These are phyloP conservation scores for Apocynum venetum DNA, from an alignment of 257 asterid genomes.

Conservation along the genomic window DNA sequence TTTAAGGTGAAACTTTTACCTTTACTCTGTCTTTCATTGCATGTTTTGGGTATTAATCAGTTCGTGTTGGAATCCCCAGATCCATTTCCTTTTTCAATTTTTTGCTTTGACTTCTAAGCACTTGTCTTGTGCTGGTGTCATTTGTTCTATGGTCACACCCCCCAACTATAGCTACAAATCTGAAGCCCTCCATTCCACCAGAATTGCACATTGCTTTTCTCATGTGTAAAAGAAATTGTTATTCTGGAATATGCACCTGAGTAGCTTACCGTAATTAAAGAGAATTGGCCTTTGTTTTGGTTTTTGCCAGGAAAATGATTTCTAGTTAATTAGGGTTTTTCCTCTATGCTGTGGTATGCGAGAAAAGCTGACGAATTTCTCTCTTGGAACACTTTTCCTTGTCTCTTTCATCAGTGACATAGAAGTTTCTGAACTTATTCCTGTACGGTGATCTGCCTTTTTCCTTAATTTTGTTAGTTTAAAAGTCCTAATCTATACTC, in stretches of 20 bases:
- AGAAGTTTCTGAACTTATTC: background rate
- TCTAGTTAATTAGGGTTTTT: background rate
- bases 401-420: background rate
- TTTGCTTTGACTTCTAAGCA: no score
- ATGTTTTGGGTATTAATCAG: background rate
- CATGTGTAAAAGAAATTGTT: background rate
- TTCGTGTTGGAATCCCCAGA: background rate
- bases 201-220: no score
- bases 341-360: background rate
- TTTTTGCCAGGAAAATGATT: background rate
- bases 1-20: slow-evolving; percentile 56
- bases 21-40: background rate
- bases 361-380: background rate
- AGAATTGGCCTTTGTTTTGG: background rate
- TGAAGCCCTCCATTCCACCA: no score
- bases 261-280: background rate
- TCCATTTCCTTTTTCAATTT: background rate
- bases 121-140: no score
- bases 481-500: no score
- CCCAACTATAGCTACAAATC: no score
- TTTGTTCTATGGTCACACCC: no score
- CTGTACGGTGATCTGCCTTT: background rate
- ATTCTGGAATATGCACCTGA: background rate
- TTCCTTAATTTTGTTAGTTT: background rate
- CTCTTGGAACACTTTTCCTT: background rate